Base-by-base conservation (phyloP, 2,329 filamentous ascomycete species). In the Pezicula radicicola region DNA sequence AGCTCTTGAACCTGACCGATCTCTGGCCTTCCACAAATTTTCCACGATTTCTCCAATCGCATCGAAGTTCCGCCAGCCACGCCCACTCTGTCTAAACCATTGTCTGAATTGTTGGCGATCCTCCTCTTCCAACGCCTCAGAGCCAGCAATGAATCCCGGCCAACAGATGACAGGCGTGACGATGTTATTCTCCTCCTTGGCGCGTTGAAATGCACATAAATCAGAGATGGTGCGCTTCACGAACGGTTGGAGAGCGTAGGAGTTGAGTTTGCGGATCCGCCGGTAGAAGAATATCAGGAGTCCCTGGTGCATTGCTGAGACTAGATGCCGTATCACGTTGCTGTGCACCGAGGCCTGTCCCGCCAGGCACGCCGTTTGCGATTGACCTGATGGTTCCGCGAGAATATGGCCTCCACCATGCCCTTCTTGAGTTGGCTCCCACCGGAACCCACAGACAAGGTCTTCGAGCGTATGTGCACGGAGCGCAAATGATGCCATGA, bases 131-230 rank as follows among this genome's bases (percentile, higher is more conserved):
- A 48, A 36, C 9, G 46, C 46, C 25, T 48, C 46, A 10, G 28
- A 12, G 12, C 27, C 46, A 39, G 46, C 46, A 39, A 48, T 48
- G 46, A 48, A 48, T 4, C 43, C 43, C 16, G 43, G 43, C 43
- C 43, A 46, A 16, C 21, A 25, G 16, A 46, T 25, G 9, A 25
- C 43, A 28, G 43, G 21, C 13, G 21, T 27, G 30, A 46, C 16
- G 21, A 46, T 33, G 13, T 25, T 28, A 33, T 33, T 21, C 21
- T 46, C 43, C 3, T 28, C 21, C 43, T 46, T 46, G 30, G 43
- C 43, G 12, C 30, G 43, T 25, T 46, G 10, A 16, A 28, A 28
- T 15, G 21, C 30, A 25, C 15, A 25, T 3, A 46, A 27, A 27
- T 46, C 21, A 16, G 21, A 25, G 30, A 46, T 46, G 12, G 43